Evolutionary conservation across 2,329 filamentous ascomycete genomes (phyloP).

Genomic region (Cylindrodendrum hubeiense): DNA sequence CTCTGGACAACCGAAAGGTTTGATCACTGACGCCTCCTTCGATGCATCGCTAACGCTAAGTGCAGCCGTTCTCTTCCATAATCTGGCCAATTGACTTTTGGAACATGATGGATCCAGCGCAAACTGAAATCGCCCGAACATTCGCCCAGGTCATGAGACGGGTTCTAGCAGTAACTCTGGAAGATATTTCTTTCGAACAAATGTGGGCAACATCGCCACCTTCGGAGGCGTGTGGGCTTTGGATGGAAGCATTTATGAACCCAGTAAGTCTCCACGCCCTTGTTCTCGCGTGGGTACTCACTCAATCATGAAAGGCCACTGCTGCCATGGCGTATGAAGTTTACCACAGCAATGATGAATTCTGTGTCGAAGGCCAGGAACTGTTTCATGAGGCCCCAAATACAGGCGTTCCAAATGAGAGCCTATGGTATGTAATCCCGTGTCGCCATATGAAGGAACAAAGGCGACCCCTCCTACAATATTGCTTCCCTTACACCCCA

Average conservation of each 20-base stretch:
- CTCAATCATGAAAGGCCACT: not conserved
- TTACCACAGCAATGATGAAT: not conserved
- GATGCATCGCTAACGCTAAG: not conserved
- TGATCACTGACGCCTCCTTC: not conserved
- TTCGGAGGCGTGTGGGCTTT: not conserved
- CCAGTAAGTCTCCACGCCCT: not conserved
- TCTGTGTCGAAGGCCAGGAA: not conserved
- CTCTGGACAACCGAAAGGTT: not conserved
- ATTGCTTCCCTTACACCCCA: too few species aligned
- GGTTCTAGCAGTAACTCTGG: not conserved
- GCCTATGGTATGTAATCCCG: not conserved
- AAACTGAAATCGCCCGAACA: not conserved
- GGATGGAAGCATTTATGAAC: not conserved
- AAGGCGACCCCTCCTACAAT: too few species aligned
- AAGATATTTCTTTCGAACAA: not conserved
- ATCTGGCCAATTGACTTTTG: not conserved
- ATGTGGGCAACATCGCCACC: not conserved
- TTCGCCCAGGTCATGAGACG: not conserved
- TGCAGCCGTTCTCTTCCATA: not conserved
- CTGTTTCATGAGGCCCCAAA: not conserved
- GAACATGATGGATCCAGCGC: not conserved
- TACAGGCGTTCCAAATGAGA: not conserved
- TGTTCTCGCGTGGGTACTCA: too few species aligned
- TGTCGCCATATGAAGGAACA: too few species aligned
- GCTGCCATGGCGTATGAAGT: not conserved